Conservation (phyloP, 768 basidiomycete species). For the Auriscalpium orientale region DNA sequence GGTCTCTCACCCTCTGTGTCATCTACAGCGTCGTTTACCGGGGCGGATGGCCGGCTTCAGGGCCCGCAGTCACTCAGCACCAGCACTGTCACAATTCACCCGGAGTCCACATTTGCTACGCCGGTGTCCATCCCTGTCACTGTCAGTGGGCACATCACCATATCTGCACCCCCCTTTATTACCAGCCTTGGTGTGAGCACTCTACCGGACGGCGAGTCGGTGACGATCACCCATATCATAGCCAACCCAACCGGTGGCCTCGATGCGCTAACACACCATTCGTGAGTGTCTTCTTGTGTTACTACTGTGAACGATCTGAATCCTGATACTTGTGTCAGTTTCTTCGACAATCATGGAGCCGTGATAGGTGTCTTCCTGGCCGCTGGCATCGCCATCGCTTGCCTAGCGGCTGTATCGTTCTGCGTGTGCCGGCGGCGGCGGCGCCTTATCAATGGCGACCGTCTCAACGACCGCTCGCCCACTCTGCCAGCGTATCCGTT, state of each 20-base stretch:
- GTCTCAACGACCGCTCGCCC: constrained; percentile 15
- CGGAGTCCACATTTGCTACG: constrained; percentile 37
- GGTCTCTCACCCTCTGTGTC: neutral
- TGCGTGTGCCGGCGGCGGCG: constrained; percentile 36
- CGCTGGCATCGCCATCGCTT: constrained; percentile 49
- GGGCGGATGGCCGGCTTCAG: neutral
- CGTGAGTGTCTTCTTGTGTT: constrained; percentile 2
- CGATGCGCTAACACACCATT: neutral
- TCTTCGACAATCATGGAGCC: constrained; percentile 60
- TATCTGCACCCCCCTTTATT: constrained; percentile 38
- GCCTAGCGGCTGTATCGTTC: constrained; percentile 36
- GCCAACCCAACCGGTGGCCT: constrained; percentile 37
- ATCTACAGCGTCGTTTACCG: neutral
- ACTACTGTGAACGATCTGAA: neutral
- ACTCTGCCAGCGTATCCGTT: constrained; percentile 28
- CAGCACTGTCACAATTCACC: constrained; percentile 33
- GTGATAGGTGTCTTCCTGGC: constrained; percentile 71
- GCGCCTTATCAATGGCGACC: constrained; percentile 16
- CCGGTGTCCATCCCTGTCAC: constrained; percentile 36
- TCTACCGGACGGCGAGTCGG: constrained; percentile 33
- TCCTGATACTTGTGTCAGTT: constrained; percentile 27
- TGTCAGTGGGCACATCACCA: constrained; percentile 30
- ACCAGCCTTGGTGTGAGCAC: constrained; percentile 41
- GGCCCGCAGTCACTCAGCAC: constrained; percentile 24
- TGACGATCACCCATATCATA: constrained; percentile 45